Evolutionary conservation across 768 basidiomycete species (phyloP).

Genomic region (Lentinula edodes): DNA sequence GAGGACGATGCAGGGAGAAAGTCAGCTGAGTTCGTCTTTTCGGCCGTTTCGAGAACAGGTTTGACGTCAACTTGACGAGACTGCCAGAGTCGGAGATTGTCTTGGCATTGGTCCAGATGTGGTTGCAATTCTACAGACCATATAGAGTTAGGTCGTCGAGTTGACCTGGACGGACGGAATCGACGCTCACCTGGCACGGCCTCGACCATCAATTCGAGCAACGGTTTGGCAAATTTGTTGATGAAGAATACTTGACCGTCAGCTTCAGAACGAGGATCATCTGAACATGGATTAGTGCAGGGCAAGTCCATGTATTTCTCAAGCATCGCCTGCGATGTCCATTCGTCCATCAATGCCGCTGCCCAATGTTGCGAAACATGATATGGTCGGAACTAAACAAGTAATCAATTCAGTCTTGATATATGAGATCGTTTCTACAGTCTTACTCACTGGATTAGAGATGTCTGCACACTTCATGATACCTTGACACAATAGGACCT

Average conservation of each 20-base stretch:
- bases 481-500: constrained; percentile 79
- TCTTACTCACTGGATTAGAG: constrained; percentile 82
- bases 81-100: constrained; percentile 71
- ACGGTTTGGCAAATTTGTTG: constrained; percentile 71
- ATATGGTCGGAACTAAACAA: constrained; percentile 77
- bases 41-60: constrained; percentile 10
- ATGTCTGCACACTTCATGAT: constrained; percentile 98
- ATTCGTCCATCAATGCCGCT: constrained; percentile 80
- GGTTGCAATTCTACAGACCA: constrained; percentile 50
- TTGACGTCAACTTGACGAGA: constrained; percentile 37
- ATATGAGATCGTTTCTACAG: not conserved
- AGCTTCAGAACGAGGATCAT: constrained; percentile 48
- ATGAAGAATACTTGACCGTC: constrained; percentile 89
- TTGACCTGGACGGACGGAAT: not conserved
- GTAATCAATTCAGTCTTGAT: constrained; percentile 4
- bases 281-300: constrained; percentile 42
- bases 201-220: constrained; percentile 69
- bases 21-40: constrained; percentile 3
- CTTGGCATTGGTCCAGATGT: constrained; percentile 62
- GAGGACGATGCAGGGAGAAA: constrained; percentile 23
- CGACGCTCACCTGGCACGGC: constrained; percentile 65
- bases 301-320: constrained; percentile 77
- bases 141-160: not conserved
- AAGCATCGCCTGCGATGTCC: constrained; percentile 84
- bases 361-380: constrained; percentile 94